phyloP scores from a whole-genome alignment of 2,329 filamentous ascomycete genomes.

The Periconia macrospinosa region DNA sequence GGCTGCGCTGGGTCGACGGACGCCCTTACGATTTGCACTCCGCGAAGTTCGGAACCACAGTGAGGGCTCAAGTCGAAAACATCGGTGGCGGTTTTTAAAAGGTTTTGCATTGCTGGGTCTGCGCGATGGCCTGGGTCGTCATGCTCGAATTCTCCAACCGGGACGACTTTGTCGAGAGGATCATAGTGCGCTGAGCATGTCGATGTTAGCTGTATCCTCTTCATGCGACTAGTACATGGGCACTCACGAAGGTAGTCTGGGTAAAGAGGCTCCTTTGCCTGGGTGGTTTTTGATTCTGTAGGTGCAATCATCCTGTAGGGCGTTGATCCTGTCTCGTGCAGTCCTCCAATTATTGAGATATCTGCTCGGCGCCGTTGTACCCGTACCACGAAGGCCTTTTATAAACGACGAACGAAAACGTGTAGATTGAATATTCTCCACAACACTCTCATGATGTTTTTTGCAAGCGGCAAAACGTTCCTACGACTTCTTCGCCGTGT shows the following conservation, averaged over 20 bases:
- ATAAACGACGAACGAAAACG: too few relatives aligned
- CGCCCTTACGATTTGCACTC: not conserved
- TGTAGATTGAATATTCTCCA: too few relatives aligned
- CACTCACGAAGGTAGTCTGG: not conserved
- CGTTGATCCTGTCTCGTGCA: too few relatives aligned
- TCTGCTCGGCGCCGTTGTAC: too few relatives aligned
- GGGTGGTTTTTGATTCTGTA: not conserved
- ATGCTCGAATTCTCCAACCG: not conserved
- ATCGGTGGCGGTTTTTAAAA: not conserved
- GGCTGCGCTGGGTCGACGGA: not conserved
- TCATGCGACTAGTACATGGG: not conserved
- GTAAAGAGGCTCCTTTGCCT: not conserved
- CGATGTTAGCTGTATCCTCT: not conserved
- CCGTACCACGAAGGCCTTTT: too few relatives aligned
- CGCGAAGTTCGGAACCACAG: not conserved
- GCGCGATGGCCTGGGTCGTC: not conserved
- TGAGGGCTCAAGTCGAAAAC: not conserved
- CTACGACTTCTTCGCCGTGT: too few relatives aligned
- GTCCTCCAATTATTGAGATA: too few relatives aligned
- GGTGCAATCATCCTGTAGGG: not conserved
- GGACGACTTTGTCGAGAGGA: not conserved
- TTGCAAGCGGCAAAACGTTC: too few relatives aligned
- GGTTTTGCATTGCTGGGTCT: not conserved
- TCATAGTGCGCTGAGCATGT: not conserved
- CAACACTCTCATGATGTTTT: too few relatives aligned